Evolutionary conservation across 495 filamentous ascomycete species (phyloP).

Genomic region (Hypoxylon fragiforme): DNA sequence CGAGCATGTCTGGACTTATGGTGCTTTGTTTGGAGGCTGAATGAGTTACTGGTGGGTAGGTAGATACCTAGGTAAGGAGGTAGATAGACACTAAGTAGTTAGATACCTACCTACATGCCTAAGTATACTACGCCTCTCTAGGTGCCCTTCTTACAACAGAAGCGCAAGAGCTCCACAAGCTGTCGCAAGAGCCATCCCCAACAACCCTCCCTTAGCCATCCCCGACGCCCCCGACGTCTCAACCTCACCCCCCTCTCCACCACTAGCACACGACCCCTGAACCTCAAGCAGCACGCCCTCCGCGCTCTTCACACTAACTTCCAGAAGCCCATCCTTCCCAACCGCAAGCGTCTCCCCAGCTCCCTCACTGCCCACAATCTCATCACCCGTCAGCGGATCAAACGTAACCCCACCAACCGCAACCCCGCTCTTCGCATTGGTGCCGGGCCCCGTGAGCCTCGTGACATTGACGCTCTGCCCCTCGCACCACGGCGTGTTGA

Average conservation of each 20-base stretch:
- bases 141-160: neutral
- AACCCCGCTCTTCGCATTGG: conserved; percentile 36
- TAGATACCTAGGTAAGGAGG: no score
- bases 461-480: conserved; percentile 8
- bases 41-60: no score
- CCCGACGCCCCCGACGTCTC: neutral
- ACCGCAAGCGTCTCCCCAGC: conserved; percentile 10
- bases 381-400: conserved; percentile 23
- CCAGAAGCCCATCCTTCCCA: conserved; percentile 16
- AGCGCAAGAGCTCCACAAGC: no score
- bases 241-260: neutral
- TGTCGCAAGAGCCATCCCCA: neutral
- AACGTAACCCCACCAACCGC: conserved; percentile 31
- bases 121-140: no score
- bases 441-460: conserved; percentile 33
- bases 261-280: neutral
- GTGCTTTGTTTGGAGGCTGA: no score
- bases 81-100: no score
- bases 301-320: conserved; percentile 20
- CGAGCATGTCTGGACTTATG: no score
- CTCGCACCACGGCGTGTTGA: conserved; percentile 28
- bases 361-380: conserved; percentile 15
- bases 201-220: neutral
- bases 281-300: conserved; percentile 36
- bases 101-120: no score